Conservation (phyloP, 371 early-diverging fungal species). For the Lichtheimia hyalospora region DNA sequence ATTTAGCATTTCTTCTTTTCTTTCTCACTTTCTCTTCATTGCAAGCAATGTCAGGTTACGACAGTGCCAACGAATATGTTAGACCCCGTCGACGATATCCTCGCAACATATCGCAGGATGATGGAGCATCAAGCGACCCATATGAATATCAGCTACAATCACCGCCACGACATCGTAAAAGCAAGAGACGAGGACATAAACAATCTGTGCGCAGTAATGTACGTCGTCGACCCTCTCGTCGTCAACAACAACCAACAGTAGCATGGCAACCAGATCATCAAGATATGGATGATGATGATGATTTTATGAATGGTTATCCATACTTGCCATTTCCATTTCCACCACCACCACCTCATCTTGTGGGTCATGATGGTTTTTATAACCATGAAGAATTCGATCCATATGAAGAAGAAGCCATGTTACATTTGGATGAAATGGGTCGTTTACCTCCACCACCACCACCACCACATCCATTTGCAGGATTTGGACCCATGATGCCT, state of each 20-base stretch:
- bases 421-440: not conserved
- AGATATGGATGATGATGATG: not conserved
- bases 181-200: not conserved
- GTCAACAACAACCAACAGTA: slow-evolving; percentile 1
- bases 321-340: not conserved
- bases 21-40: too few relatives aligned
- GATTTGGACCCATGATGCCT: not conserved
- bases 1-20: too few relatives aligned
- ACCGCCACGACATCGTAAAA: not conserved
- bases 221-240: not conserved
- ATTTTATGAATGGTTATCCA: not conserved
- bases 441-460: slow-evolving; percentile 7
- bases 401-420: slow-evolving; percentile 1
- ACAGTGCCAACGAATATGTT: not conserved
- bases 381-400: slow-evolving; percentile 1
- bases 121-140: not conserved
- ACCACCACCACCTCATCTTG: slow-evolving; percentile 1
- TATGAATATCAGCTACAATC: not conserved
- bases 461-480: not conserved
- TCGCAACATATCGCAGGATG: not conserved
- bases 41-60: not conserved
- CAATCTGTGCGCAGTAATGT: not conserved
- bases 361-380: not conserved
- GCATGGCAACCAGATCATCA: not conserved
- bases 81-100: not conserved